Percentiles rank a stretch among this genome's conserved stretches.
These are phyloP conservation scores for Thielaviopsis ethacetica DNA, from an alignment of 2,329 filamentous ascomycete genomes.

Conservation along the genomic window DNA sequence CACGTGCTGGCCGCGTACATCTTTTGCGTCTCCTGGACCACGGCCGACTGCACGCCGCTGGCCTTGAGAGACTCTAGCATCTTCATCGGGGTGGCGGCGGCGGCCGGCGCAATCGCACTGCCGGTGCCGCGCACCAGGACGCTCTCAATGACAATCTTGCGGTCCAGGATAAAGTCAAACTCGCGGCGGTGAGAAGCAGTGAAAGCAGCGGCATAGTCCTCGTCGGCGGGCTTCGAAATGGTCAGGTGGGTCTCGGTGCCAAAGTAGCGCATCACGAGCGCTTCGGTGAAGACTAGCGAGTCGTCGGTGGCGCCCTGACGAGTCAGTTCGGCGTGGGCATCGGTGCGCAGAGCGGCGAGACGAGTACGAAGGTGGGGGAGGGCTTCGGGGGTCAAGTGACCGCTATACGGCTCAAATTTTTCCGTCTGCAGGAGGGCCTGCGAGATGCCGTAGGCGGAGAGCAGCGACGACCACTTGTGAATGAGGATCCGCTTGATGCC, in stretches of 20 bases:
- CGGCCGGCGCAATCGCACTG: neutral
- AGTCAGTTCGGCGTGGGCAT: conserved; percentile 1
- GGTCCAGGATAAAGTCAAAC: conserved; percentile 49
- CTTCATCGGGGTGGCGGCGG: neutral
- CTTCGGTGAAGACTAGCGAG: conserved; percentile 26
- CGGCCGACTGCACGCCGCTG: neutral
- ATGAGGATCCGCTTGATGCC: conserved; percentile 27
- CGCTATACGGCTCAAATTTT: conserved; percentile 20
- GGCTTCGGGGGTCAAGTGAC: conserved; percentile 13
- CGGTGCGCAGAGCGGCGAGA: conserved; percentile 25
- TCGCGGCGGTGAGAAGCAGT: conserved; percentile 56
- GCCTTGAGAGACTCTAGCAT: neutral
- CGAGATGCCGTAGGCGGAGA: conserved; percentile 31
- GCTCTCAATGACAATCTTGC: conserved; percentile 26
- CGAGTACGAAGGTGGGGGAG: conserved; percentile 13
- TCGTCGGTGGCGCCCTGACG: conserved; percentile 25
- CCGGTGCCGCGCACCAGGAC: conserved; percentile 25
- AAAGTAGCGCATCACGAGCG: conserved; percentile 27
- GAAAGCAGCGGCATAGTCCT: conserved; percentile 52
- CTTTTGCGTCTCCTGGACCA: conserved; percentile 14
- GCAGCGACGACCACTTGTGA: conserved; percentile 28
- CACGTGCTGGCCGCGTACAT: conserved; percentile 16
- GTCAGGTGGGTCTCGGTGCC: conserved; percentile 19
- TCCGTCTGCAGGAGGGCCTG: conserved; percentile 29
- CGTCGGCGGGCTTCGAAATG: conserved; percentile 16